Conservation (phyloP, 192 early-diverging fungal genomes). For the Geranomyces variabilis region DNA sequence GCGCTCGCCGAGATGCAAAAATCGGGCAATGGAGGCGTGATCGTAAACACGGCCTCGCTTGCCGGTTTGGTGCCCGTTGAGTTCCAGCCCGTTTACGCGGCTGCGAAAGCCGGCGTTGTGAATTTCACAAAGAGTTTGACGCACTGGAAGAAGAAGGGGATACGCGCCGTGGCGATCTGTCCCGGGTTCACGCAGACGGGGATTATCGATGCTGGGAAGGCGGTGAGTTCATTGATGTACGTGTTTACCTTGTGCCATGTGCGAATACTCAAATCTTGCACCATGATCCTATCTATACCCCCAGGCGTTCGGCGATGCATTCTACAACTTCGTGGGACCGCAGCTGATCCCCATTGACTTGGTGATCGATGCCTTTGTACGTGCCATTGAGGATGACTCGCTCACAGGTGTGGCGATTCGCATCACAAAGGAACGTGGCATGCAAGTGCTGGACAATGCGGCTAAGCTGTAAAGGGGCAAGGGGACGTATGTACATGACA, state of each 20-base stretch:
- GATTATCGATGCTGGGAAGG: slow-evolving; percentile 15
- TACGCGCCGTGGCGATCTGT: slow-evolving; percentile 43
- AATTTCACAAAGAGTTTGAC: slow-evolving; percentile 33
- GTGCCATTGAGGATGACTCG: slow-evolving; percentile 47
- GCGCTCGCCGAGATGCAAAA: slow-evolving; percentile 62
- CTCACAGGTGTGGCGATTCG: slow-evolving; percentile 37
- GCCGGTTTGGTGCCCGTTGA: slow-evolving; percentile 60
- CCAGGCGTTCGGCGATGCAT: no score
- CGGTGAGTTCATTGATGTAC: background rate
- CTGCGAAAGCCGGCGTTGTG: slow-evolving; percentile 69
- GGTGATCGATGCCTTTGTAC: slow-evolving; percentile 54
- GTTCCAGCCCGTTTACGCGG: slow-evolving; percentile 70
- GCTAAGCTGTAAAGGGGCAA: no score
- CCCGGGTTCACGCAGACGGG: slow-evolving; percentile 34
- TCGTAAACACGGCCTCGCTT: slow-evolving; percentile 78
- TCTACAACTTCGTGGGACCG: background rate
- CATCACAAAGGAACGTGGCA: slow-evolving; percentile 41
- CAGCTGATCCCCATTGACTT: slow-evolving; percentile 38
- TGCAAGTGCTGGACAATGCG: background rate
- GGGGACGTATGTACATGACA: no score
- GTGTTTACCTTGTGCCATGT: background rate
- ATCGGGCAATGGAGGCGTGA: slow-evolving; percentile 59
- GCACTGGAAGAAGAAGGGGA: slow-evolving; percentile 22
- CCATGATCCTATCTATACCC: no score
- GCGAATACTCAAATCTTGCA: no score